Conservation (phyloP, 164 flowering plant species). For the Tinospora cordifolia region DNA sequence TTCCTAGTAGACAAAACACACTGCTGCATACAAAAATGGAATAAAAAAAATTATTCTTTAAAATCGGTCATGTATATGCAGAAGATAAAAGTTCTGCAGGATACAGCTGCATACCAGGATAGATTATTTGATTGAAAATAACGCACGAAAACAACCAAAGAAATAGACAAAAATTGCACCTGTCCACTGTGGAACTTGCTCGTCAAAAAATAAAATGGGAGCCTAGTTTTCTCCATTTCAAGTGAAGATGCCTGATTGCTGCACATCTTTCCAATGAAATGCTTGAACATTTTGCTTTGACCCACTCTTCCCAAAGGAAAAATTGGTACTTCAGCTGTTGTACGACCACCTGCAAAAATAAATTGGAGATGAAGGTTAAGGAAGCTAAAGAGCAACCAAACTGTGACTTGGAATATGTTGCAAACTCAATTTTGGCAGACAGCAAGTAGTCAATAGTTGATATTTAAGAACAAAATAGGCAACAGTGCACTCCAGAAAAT, state of each 20-base stretch:
- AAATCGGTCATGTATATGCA: neutral
- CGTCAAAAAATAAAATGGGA: constrained; percentile 18
- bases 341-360: neutral
- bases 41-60: neutral
- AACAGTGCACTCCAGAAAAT: neutral
- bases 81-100: neutral
- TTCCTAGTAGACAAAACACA: too few relatives aligned
- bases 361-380: neutral
- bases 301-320: neutral
- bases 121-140: neutral
- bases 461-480: too few relatives aligned
- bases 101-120: neutral
- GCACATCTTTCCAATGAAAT: constrained; percentile 19
- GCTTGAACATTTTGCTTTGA: constrained; percentile 37
- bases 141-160: neutral
- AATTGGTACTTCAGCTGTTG: neutral
- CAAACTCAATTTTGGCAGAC: too few relatives aligned
- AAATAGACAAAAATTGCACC: constrained; percentile 19
- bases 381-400: neutral
- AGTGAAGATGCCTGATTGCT: constrained; percentile 16
- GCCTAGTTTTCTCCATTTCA: constrained; percentile 16
- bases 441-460: too few relatives aligned
- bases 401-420: neutral
- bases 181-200: constrained; percentile 34
- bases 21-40: neutral